These are phyloP conservation scores for Pichia nanzhaoensis DNA, from an alignment of 805 yeast species.

Conservation along the genomic window DNA sequence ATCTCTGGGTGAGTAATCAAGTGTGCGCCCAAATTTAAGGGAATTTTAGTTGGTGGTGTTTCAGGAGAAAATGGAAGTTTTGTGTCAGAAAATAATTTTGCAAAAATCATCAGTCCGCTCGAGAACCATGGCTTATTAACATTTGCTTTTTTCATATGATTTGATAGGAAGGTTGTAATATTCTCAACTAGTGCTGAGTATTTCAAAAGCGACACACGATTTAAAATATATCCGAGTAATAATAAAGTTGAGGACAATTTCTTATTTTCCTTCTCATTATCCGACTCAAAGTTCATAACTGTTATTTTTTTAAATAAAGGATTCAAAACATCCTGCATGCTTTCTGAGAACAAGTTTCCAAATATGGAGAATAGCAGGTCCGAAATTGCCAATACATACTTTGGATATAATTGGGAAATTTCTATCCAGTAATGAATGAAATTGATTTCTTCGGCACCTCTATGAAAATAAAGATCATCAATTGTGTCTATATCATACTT, in stretches of 20 bases:
- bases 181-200: constrained; percentile 31
- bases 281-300: constrained; percentile 28
- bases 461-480: constrained; percentile 35
- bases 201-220: constrained; percentile 33
- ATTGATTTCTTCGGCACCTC: constrained; percentile 32
- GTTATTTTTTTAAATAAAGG: constrained; percentile 32
- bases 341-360: constrained; percentile 28
- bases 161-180: constrained; percentile 33
- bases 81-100: constrained; percentile 45
- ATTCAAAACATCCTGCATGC: constrained; percentile 30
- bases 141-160: constrained; percentile 32
- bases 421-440: constrained; percentile 38
- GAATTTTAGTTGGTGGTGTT: constrained; percentile 26
- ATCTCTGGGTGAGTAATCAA: constrained; percentile 14
- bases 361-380: constrained; percentile 34
- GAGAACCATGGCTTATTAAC: constrained; percentile 52
- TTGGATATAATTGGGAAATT: constrained; percentile 39
- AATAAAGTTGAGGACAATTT: constrained; percentile 36
- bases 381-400: constrained; percentile 27
- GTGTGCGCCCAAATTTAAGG: constrained; percentile 10
- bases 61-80: constrained; percentile 47
- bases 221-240: constrained; percentile 37
- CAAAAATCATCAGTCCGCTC: constrained; percentile 47
- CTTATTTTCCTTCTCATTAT: constrained; percentile 18
- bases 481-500: constrained; percentile 27